A percentile compares a stretch with the other conserved stretches of the same genome.
Conservation (phyloP, 768 basidiomycete genomes). For the Xerocomus potaroensis region DNA sequence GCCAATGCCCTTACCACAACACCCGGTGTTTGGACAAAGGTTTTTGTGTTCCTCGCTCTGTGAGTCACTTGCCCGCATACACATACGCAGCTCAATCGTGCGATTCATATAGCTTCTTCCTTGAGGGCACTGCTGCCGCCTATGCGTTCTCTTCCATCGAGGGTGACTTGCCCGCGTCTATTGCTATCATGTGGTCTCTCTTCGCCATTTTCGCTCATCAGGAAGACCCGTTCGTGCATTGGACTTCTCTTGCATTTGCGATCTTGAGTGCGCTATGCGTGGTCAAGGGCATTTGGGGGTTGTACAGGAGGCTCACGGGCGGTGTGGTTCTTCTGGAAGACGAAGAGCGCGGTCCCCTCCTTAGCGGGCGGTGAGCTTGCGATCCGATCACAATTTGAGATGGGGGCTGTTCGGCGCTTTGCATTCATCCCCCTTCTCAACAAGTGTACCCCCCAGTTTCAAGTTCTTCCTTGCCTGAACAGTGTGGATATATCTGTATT, state of each 20-base stretch:
- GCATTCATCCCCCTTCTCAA: background rate
- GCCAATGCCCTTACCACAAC: slow-evolving; percentile 58
- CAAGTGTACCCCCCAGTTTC: background rate
- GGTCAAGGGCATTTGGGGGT: slow-evolving; percentile 64
- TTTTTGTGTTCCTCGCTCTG: slow-evolving; percentile 92
- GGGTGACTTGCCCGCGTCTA: slow-evolving; percentile 89
- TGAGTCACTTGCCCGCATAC: slow-evolving; percentile 34
- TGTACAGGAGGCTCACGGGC: slow-evolving; percentile 41
- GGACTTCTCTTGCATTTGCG: slow-evolving; percentile 81
- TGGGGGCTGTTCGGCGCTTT: background rate
- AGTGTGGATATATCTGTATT: slow-evolving; percentile 3
- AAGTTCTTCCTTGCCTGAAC: background rate
- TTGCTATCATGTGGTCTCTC: slow-evolving; percentile 90
- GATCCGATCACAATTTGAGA: background rate
- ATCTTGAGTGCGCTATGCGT: slow-evolving; percentile 84
- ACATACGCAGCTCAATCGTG: slow-evolving; percentile 3
- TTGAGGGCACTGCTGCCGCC: slow-evolving; percentile 86
- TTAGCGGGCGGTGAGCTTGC: slow-evolving; percentile 35
- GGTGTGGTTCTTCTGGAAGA: slow-evolving; percentile 66
- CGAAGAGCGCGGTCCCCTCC: slow-evolving; percentile 84
- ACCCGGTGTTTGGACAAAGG: slow-evolving; percentile 88
- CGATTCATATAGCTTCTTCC: slow-evolving; percentile 63
- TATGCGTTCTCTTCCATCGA: slow-evolving; percentile 90
- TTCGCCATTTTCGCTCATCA: slow-evolving; percentile 89
- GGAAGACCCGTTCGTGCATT: slow-evolving; percentile 72